Percentiles rank a stretch among this genome's conserved stretches.
Conservation (phyloP, 495 filamentous ascomycete species). For the Hyphodiscus hymeniophilus region DNA sequence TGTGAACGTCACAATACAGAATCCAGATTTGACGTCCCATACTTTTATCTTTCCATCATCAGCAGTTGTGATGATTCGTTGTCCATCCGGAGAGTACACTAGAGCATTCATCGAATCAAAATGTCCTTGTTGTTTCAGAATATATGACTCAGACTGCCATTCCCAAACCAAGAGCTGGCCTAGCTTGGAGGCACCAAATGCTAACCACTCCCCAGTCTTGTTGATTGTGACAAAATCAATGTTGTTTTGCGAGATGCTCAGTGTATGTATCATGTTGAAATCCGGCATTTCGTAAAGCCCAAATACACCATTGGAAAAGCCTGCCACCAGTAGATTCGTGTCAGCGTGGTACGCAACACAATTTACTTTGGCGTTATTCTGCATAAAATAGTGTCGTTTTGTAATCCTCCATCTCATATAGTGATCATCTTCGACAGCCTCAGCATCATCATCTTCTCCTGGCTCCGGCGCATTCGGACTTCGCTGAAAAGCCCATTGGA, state of each 20-base stretch:
- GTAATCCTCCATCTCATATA: constrained; percentile 73
- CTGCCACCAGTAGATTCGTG: constrained; percentile 83
- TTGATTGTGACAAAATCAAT: constrained; percentile 92
- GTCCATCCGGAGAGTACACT: constrained; percentile 87
- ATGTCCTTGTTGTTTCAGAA: constrained; percentile 95
- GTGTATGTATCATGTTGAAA: constrained; percentile 87
- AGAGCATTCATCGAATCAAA: constrained; percentile 94
- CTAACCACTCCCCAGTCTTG: constrained; percentile 90
- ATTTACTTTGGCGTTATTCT: constrained; percentile 77
- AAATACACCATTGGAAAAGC: constrained; percentile 92
- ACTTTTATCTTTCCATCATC: constrained; percentile 98
- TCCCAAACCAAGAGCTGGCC: constrained; percentile 97
- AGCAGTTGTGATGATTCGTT: constrained; percentile 82
- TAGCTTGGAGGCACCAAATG: constrained; percentile 92
- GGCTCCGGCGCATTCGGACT: constrained; percentile 40
- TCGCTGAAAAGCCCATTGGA: constrained; percentile 58
- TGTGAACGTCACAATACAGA: constrained; percentile 96
- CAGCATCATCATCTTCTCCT: constrained; percentile 46
- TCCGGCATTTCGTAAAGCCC: constrained; percentile 93
- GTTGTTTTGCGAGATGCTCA: constrained; percentile 89
- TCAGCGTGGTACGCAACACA: constrained; percentile 80
- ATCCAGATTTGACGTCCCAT: constrained; percentile 93
- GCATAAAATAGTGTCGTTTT: constrained; percentile 84
- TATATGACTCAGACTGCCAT: constrained; percentile 99
- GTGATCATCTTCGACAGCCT: constrained; percentile 48